Percentiles rank a stretch among this genome's conserved stretches.
Evolutionary conservation across 331 rosid species (phyloP).

Genomic region (Saraca asoca): DNA sequence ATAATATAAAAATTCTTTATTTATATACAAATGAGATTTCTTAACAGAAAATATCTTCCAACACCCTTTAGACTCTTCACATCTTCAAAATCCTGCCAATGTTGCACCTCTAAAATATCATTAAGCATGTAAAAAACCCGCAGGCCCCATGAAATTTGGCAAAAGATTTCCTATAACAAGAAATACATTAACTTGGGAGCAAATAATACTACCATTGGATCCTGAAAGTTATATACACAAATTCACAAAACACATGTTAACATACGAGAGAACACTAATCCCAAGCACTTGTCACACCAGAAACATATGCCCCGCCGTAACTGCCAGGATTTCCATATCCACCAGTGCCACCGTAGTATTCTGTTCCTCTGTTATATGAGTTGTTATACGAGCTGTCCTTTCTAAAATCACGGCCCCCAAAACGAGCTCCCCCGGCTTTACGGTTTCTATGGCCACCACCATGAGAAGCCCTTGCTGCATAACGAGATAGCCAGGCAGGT

Average conservation of each 20-base stretch:
- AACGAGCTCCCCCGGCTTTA: slow-evolving; percentile 75
- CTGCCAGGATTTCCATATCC: slow-evolving; percentile 59
- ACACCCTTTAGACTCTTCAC: no score
- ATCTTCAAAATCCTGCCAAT: no score
- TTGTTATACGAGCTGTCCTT: slow-evolving; percentile 58
- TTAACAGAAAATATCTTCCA: no score
- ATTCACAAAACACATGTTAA: slow-evolving; percentile 17
- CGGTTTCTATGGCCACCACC: slow-evolving; percentile 62
- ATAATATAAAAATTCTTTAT: no score
- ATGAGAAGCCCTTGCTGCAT: slow-evolving; percentile 58
- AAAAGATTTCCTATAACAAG: slow-evolving; percentile 31
- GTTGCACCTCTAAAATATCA: not conserved
- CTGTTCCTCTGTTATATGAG: slow-evolving; percentile 57
- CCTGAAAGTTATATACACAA: slow-evolving; percentile 46
- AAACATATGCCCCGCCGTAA: slow-evolving; percentile 62
- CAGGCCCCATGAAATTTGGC: not conserved
- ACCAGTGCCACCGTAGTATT: slow-evolving; percentile 68
- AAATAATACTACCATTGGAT: slow-evolving; percentile 31
- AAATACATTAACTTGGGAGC: slow-evolving; percentile 22
- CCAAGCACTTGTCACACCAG: slow-evolving; percentile 90
- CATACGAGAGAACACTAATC: slow-evolving; percentile 46
- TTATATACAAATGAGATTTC: no score
- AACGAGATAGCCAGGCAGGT: slow-evolving; percentile 85
- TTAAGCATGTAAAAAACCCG: not conserved
- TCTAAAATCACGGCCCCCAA: slow-evolving; percentile 89